Percentiles rank a stretch among this genome's conserved stretches.
phyloP scores from a whole-genome alignment of 2,329 filamentous ascomycete genomes.

The Trichoderma sp. region DNA sequence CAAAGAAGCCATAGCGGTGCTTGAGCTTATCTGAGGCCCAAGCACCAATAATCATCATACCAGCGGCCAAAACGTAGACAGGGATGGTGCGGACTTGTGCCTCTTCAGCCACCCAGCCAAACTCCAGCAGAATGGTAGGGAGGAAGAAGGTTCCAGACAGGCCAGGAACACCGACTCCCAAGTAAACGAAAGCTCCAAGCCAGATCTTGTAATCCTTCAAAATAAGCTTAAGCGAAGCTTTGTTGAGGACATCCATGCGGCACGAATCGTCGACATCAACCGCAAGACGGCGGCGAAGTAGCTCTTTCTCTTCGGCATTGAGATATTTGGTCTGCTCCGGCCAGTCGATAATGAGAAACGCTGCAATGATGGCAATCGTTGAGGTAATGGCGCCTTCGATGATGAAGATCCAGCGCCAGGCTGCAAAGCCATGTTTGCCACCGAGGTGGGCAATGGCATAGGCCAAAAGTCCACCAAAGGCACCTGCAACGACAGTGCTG shows the following conservation, averaged over 20 bases:
- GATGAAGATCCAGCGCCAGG: slow-evolving; percentile 82
- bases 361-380: slow-evolving; percentile 40
- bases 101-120: slow-evolving; percentile 41
- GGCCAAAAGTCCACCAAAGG: slow-evolving; percentile 65
- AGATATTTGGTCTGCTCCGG: slow-evolving; percentile 46
- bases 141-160: slow-evolving; percentile 48
- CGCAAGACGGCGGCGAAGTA: slow-evolving; percentile 41
- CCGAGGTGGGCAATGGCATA: slow-evolving; percentile 64
- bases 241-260: slow-evolving; percentile 58
- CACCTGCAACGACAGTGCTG: slow-evolving; percentile 62
- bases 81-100: slow-evolving; percentile 45
- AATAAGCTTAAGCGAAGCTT: slow-evolving; percentile 50
- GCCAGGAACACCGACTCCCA: slow-evolving; percentile 50
- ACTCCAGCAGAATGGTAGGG: slow-evolving; percentile 45
- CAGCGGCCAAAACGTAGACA: slow-evolving; percentile 43
- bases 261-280: slow-evolving; percentile 48
- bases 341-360: slow-evolving; percentile 24
- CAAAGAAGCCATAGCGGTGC: slow-evolving; percentile 55
- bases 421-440: slow-evolving; percentile 50
- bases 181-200: slow-evolving; percentile 43
- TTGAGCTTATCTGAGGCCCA: slow-evolving; percentile 53
- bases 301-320: slow-evolving; percentile 32
- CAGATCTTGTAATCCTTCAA: slow-evolving; percentile 53
- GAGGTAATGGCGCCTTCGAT: slow-evolving; percentile 61
- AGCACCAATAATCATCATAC: slow-evolving; percentile 41